phyloP scores from a whole-genome alignment of 306 rosid genomes.

The Herpetospermum pedunculosum region DNA sequence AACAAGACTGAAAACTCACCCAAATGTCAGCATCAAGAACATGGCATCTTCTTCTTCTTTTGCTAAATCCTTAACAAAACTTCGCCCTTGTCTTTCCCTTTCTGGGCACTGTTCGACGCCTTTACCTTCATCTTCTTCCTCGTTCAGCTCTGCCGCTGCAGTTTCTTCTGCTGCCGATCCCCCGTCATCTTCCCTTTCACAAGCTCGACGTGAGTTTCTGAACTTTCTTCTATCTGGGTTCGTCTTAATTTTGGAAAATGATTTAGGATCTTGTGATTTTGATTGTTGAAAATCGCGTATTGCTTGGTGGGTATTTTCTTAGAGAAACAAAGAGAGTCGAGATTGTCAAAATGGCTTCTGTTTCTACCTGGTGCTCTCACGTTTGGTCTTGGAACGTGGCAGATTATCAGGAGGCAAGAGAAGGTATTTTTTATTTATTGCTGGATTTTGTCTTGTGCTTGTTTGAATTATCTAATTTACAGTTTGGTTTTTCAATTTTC shows the following conservation, averaged over 20 bases:
- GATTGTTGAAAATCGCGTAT: not conserved
- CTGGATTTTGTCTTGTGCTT: not conserved
- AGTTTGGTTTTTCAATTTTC: not conserved
- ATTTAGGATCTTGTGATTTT: constrained; percentile 1
- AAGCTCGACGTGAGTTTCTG: constrained; percentile 27
- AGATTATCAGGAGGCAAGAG: constrained; percentile 76
- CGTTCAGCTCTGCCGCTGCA: constrained; percentile 29
- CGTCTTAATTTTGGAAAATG: not conserved
- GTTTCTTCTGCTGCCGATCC: constrained; percentile 25
- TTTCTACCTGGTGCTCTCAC: constrained; percentile 85
- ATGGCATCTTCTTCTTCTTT: constrained; percentile 35
- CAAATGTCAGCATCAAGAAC: constrained; percentile 5
- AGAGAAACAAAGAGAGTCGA: constrained; percentile 39
- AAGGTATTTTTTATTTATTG: constrained; percentile 31
- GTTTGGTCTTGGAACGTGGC: constrained; percentile 98
- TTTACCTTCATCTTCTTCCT: constrained; percentile 11
- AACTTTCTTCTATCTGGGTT: constrained; percentile 3
- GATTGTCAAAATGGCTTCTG: constrained; percentile 56
- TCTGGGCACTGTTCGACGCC: constrained; percentile 4
- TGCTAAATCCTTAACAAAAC: constrained; percentile 27
- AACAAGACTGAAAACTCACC: not conserved
- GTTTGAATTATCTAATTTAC: not conserved
- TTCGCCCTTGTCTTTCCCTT: constrained; percentile 19
- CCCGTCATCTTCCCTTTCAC: constrained; percentile 35
- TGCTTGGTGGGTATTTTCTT: not conserved